These are phyloP conservation scores for Torrubiella hemipterigena DNA, from an alignment of 2,329 filamentous ascomycete genomes.

Conservation along the genomic window DNA sequence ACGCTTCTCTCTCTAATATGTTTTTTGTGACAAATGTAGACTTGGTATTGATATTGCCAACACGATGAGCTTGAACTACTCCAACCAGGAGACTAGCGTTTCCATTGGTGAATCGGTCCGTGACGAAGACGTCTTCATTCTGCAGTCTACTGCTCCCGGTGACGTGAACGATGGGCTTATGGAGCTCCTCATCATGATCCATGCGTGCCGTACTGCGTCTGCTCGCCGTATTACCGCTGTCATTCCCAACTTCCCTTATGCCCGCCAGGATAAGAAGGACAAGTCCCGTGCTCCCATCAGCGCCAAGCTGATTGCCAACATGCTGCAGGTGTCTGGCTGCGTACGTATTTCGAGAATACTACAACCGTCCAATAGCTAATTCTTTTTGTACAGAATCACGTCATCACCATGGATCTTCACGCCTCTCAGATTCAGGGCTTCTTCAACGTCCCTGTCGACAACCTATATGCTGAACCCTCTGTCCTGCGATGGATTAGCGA, in stretches of 20 bases:
- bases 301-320: constrained; percentile 91
- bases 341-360: constrained; percentile 13
- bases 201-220: constrained; percentile 60
- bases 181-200: constrained; percentile 97
- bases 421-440: constrained; percentile 92
- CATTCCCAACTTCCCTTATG: constrained; percentile 93
- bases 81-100: constrained; percentile 78
- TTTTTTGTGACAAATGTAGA: too few species aligned
- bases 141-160: constrained; percentile 88
- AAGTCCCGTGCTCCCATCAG: constrained; percentile 88
- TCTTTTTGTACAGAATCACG: constrained; percentile 22
- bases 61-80: constrained; percentile 73
- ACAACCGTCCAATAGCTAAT: constrained; percentile 44
- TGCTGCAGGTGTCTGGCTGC: constrained; percentile 90
- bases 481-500: constrained; percentile 85
- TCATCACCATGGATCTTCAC: constrained; percentile 94
- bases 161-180: constrained; percentile 98
- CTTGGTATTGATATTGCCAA: constrained; percentile 68
- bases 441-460: constrained; percentile 68
- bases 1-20: constrained; percentile 5
- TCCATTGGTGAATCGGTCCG: constrained; percentile 93
- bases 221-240: constrained; percentile 90
- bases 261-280: constrained; percentile 96
- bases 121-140: constrained; percentile 96
- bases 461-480: constrained; percentile 88